Percentiles rank a stretch among this genome's conserved stretches.
Evolutionary conservation across 345 rosid species (phyloP).

Genomic region (Gynandropsis gynandra): DNA sequence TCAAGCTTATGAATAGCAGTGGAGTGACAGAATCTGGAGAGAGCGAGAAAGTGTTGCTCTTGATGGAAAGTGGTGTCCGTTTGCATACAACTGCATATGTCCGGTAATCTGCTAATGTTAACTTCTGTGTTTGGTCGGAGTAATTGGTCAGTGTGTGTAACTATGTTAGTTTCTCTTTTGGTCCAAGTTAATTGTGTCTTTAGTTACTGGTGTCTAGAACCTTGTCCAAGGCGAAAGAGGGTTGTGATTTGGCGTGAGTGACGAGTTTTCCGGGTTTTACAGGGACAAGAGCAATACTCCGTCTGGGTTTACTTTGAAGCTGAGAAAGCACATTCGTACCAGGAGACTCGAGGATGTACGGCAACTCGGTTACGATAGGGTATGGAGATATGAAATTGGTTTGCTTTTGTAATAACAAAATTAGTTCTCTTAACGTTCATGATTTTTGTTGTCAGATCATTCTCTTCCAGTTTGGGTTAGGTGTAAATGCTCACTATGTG

Average conservation of each 20-base stretch:
- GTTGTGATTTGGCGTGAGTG: not conserved
- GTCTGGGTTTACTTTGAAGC: conserved; percentile 90
- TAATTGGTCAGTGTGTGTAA: too few relatives aligned
- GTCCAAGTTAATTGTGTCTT: too few relatives aligned
- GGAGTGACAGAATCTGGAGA: conserved; percentile 96
- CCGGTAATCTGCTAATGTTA: conserved; percentile 34
- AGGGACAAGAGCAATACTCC: conserved; percentile 98
- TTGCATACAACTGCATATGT: conserved; percentile 85
- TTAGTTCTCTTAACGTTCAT: conserved; percentile 2
- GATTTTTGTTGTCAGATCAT: conserved; percentile 50
- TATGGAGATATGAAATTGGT: conserved; percentile 22
- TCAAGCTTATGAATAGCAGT: conserved; percentile 97
- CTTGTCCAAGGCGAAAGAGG: too few relatives aligned
- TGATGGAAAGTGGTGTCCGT: conserved; percentile 96
- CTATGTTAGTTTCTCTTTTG: not conserved
- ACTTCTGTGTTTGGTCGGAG: not conserved
- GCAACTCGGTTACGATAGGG: conserved; percentile 97
- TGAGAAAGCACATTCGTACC: conserved; percentile 86
- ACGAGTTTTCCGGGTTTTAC: not conserved
- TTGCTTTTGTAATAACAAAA: not conserved
- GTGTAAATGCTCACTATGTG: conserved; percentile 80
- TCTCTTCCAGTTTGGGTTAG: conserved; percentile 90
- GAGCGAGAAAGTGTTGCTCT: conserved; percentile 82
- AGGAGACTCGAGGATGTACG: conserved; percentile 97
- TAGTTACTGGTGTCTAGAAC: too few relatives aligned